A percentile compares a stretch with the other conserved stretches of the same genome.
Evolutionary conservation across 2,329 filamentous ascomycete genomes (phyloP).

Genomic region (Scytalidium sp.): DNA sequence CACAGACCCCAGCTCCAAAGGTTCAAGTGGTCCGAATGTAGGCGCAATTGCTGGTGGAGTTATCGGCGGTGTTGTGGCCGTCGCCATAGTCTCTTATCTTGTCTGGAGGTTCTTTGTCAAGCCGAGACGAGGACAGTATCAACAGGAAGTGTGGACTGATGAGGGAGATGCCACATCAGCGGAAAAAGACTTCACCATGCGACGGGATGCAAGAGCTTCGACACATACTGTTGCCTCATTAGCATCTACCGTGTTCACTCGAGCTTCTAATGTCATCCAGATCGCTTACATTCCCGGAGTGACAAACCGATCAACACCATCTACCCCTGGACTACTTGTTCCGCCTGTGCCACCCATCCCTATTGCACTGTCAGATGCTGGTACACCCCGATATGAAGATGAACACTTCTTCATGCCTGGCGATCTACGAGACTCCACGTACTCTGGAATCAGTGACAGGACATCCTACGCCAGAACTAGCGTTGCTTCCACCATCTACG

Average conservation of each 20-base stretch:
- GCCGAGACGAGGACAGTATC: conserved; percentile 67
- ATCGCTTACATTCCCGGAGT: conserved; percentile 98
- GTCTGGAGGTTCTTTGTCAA: conserved; percentile 89
- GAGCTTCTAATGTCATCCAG: conserved; percentile 98
- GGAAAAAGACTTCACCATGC: conserved; percentile 51
- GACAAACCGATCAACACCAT: conserved; percentile 82
- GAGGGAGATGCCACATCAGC: conserved; percentile 45
- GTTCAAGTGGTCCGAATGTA: conserved; percentile 56
- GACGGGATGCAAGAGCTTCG: conserved; percentile 65
- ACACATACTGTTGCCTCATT: conserved; percentile 87
- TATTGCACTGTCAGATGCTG: conserved; percentile 56
- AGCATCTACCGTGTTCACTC: conserved; percentile 90
- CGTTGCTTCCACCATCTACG: conserved; percentile 91
- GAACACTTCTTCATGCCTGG: conserved; percentile 93
- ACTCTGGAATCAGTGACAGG: conserved; percentile 68
- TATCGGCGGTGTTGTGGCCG: conserved; percentile 73
- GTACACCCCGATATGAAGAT: conserved; percentile 63
- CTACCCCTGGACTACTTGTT: conserved; percentile 76
- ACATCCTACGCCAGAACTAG: conserved; percentile 66
- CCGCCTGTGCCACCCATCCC: conserved; percentile 95
- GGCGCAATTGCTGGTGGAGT: conserved; percentile 92
- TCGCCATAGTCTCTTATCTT: conserved; percentile 73
- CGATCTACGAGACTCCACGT: conserved; percentile 87
- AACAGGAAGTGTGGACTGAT: conserved; percentile 54
- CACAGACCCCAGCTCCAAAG: conserved; percentile 22